Evolutionary conservation across 1,139 yeast genomes (phyloP).

Genomic region (Yamadazyma triangularis): DNA sequence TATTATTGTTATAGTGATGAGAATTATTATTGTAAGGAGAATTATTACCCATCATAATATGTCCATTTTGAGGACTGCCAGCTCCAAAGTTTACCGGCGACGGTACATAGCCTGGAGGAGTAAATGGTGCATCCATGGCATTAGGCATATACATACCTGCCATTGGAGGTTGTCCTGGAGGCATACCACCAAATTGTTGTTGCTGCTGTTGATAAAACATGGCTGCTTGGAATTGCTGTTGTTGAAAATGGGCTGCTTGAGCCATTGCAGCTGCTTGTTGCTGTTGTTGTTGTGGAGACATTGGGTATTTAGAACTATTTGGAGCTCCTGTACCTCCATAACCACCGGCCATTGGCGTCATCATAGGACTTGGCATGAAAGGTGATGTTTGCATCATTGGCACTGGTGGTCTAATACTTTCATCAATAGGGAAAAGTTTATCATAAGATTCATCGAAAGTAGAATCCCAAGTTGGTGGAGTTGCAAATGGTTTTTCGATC

Average conservation of each 20-base stretch:
- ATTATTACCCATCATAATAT: conserved; percentile 1
- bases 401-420: conserved; percentile 11
- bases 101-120: conserved; percentile 3
- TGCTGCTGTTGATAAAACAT: conserved; percentile 37
- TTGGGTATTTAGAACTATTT: conserved; percentile 15
- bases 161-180: conserved; percentile 34
- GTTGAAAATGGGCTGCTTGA: conserved; percentile 33
- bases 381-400: conserved; percentile 21
- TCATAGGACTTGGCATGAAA: conserved; percentile 23
- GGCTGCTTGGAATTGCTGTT: conserved; percentile 35
- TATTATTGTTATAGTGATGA: neutral
- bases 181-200: conserved; percentile 22
- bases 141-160: conserved; percentile 27
- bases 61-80: neutral
- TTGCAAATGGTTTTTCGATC: conserved; percentile 60
- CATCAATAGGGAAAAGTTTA: conserved; percentile 35
- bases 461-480: conserved; percentile 78
- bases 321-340: conserved; percentile 11
- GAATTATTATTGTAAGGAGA: neutral
- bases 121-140: conserved; percentile 22
- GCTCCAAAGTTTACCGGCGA: conserved; percentile 1
- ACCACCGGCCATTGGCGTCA: conserved; percentile 13
- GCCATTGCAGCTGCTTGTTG: conserved; percentile 12
- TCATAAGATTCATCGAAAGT: conserved; percentile 54
- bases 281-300: conserved; percentile 21